Base-by-base conservation (phyloP, 2,329 filamentous ascomycete genomes). In the Aspergillus pseudoterreus region DNA sequence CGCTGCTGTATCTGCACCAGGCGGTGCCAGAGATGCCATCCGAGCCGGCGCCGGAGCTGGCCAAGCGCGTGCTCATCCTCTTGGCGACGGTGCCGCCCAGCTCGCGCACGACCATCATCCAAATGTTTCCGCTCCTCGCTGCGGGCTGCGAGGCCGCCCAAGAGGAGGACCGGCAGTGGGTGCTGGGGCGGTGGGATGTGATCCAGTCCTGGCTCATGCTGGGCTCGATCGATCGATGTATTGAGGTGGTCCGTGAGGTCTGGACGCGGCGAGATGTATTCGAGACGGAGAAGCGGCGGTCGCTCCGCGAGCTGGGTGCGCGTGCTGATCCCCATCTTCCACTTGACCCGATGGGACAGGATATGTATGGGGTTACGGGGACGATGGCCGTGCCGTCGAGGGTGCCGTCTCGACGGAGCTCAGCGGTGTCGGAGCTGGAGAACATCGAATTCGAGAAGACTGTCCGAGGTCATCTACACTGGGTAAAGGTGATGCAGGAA, bases 401-500 rank as follows among this genome's bases (percentile, higher is more conserved):
- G 46, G 55, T 36, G n/a, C 50, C 17, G 50, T 62, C 58, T 21
- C 59, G 66, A 45, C 55, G 64, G 17, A 58, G 58, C 14, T 71
- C 69, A 15, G 55, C 66, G 41, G 54, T 70, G 57, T 63, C 67
- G 0, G 57, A 65, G 43, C 44, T 70, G 47, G 69, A 75, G 52
- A 71, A 75, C 39, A 73, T 82, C 54, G 80, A 85, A 53, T 74
- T 74, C 49, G 81, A 85, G 46, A 79, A 82, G 61, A 86, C 83
- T 3, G 82, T 88, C n/a, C 78, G 82, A 56, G 85, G 85, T 3
- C 75, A 75, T 43, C 69, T 86, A 61, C 85, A 88, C 68, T 88
- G 85, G 85, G 74, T 86, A 8, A 82, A 84, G 35, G 83, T 88
- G 39, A 88, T 88, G 85, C 80, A 79, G 55, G 84, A 87, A 58